phyloP scores from a whole-genome alignment of 106 monocot genomes.

The Acanthochlamys bracteata region DNA sequence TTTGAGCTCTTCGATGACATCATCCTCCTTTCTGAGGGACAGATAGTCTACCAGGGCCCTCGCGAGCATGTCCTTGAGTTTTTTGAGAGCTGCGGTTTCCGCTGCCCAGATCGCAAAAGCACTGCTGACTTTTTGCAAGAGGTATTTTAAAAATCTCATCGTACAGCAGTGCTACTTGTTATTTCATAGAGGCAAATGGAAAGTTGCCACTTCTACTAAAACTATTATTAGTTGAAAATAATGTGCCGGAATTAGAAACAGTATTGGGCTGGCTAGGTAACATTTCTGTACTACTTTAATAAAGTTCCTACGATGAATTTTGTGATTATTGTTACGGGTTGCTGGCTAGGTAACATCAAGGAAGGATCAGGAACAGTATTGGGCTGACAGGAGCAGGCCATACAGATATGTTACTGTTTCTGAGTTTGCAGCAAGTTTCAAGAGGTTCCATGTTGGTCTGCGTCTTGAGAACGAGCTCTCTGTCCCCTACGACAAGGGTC shows the following conservation, averaged over 20 bases:
- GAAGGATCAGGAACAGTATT: slow-evolving; percentile 90
- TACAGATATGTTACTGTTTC: slow-evolving; percentile 59
- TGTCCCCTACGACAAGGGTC: slow-evolving; percentile 40
- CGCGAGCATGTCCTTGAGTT: slow-evolving; percentile 60
- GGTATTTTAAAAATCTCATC: slow-evolving; percentile 17
- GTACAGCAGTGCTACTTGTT: no score
- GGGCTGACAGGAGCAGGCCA: slow-evolving; percentile 43
- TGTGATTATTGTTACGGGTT: no score
- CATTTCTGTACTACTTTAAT: no score
- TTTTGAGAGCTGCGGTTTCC: slow-evolving; percentile 62
- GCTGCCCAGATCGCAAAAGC: slow-evolving; percentile 78
- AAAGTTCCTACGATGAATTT: background rate
- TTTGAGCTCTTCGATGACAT: slow-evolving; percentile 86
- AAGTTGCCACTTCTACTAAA: no score
- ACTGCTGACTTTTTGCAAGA: slow-evolving; percentile 83
- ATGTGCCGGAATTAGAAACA: no score
- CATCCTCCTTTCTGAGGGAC: slow-evolving; percentile 75
- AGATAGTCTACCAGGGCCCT: slow-evolving; percentile 84
- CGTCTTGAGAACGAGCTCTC: slow-evolving; percentile 44
- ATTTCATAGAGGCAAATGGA: no score
- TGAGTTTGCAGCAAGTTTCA: slow-evolving; percentile 45
- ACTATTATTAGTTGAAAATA: no score
- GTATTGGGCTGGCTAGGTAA: no score
- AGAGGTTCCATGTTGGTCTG: slow-evolving; percentile 37
- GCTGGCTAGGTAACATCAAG: slow-evolving; percentile 55